Conservation (phyloP, 2,329 filamentous ascomycete species). For the Cytospora mali region DNA sequence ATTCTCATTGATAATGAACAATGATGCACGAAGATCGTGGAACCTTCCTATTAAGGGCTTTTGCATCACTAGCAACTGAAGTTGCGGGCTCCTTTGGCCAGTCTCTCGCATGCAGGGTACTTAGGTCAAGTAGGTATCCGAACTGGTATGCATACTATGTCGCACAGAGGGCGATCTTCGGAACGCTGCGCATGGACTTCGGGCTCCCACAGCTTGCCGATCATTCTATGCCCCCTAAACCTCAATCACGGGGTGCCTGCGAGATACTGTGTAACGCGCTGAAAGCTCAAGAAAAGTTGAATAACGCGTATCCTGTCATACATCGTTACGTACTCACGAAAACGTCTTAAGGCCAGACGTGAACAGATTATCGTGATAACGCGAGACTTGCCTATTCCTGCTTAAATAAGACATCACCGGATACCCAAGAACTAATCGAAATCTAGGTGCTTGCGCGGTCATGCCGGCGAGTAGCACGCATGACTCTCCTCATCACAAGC, state of each 20-base stretch:
- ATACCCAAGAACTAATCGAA: neutral
- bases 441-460: neutral
- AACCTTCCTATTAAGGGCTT: neutral
- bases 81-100: neutral
- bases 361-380: neutral
- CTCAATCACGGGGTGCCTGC: neutral
- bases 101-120: neutral
- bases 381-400: neutral
- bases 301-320: neutral
- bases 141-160: neutral
- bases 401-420: neutral
- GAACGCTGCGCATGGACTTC: neutral
- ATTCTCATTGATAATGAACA: too few relatives aligned
- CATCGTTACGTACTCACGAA: neutral
- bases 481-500: too few relatives aligned
- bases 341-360: neutral
- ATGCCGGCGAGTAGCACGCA: too few relatives aligned
- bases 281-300: neutral
- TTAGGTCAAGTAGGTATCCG: neutral
- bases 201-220: neutral
- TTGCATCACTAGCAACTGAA: neutral
- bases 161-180: neutral
- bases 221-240: neutral
- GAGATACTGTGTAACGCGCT: neutral
- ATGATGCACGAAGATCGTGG: neutral